Evolutionary conservation across 2,329 filamentous ascomycete genomes (phyloP).

Genomic region (Fusarium temperatum): DNA sequence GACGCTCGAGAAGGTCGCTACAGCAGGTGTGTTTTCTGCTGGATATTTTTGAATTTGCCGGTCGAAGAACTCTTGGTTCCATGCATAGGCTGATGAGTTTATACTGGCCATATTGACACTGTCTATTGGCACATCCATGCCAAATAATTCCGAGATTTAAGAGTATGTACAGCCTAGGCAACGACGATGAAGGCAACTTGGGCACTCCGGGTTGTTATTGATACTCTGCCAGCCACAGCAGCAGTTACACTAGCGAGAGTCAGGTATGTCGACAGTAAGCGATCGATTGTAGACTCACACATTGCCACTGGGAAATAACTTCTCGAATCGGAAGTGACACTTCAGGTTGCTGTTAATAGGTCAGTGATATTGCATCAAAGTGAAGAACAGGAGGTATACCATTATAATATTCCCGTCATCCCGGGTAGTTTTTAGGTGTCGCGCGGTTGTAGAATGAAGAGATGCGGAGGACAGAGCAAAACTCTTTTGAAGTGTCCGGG

Average conservation of each 20-base stretch:
- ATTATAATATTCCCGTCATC: background rate
- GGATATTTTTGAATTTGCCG: background rate
- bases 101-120: fast-evolving
- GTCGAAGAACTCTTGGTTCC: background rate
- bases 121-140: background rate
- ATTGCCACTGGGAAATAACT: fast-evolving
- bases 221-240: fast-evolving
- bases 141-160: no score
- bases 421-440: background rate
- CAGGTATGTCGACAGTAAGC: fast-evolving
- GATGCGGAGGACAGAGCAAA: fast-evolving
- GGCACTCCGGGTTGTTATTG: no score
- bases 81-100: background rate
- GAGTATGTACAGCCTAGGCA: no score
- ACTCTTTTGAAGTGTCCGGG: background rate
- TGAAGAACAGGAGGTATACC: background rate
- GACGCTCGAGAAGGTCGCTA: fast-evolving
- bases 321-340: background rate
- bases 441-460: background rate
- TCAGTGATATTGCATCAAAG: background rate
- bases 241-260: background rate
- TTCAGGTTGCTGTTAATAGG: background rate
- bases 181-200: no score
- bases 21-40: background rate
- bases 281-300: no score